phyloP scores from a whole-genome alignment of 2,329 filamentous ascomycete species.

The Colletotrichum sp. region DNA sequence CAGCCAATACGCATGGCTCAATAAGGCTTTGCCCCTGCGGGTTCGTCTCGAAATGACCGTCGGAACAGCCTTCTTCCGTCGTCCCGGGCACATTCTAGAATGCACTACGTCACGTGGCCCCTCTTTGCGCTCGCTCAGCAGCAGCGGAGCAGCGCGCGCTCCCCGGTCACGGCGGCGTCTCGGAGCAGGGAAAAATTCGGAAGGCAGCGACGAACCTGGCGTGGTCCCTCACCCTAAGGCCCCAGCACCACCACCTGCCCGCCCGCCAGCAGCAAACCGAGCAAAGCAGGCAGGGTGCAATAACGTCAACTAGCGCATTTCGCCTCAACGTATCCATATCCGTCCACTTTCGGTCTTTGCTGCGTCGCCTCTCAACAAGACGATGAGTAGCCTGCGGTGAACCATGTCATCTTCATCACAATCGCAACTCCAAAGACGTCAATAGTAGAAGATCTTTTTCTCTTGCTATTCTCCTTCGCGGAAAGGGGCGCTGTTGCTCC shows the following conservation, averaged over 20 bases:
- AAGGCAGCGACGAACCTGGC: conserved; percentile 6
- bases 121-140: background rate
- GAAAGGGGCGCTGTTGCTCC: background rate
- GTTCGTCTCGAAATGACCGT: background rate
- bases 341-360: background rate
- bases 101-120: background rate
- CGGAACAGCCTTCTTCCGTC: background rate
- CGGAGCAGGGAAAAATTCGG: conserved; percentile 21
- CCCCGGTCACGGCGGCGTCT: conserved; percentile 8
- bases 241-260: background rate
- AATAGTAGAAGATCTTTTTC: background rate
- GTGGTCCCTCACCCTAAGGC: background rate
- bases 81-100: background rate
- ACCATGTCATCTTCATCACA: conserved; percentile 12
- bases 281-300: background rate
- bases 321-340: conserved; percentile 21
- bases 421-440: background rate
- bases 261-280: background rate
- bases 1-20: background rate
- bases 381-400: background rate
- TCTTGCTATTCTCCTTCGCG: background rate
- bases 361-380: conserved; percentile 14
- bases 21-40: background rate
- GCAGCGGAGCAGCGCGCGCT: background rate
- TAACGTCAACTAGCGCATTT: conserved; percentile 21